Evolutionary conservation across 1,284 basidiomycete genomes (phyloP).

Genomic region (Cutaneotrichosporon mucoides): DNA sequence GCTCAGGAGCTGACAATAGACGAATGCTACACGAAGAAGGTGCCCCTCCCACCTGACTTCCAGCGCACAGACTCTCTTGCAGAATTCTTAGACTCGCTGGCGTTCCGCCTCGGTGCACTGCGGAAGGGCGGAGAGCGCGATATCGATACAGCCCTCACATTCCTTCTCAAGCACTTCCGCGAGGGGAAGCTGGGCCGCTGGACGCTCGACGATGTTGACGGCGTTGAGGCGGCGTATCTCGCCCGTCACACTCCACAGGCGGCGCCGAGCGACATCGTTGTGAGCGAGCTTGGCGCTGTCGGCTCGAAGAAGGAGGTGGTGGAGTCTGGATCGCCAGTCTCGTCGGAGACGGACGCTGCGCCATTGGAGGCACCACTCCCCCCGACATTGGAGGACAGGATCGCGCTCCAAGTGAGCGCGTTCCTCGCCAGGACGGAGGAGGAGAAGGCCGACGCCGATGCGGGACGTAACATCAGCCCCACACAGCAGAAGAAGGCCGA

Average conservation of each 20-base stretch:
- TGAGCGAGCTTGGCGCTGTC: constrained; percentile 7
- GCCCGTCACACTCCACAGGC: background rate
- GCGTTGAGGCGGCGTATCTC: constrained; percentile 9
- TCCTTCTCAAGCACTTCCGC: constrained; percentile 81
- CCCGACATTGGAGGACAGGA: constrained; percentile 1
- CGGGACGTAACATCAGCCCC: constrained; percentile 12
- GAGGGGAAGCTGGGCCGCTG: constrained; percentile 57
- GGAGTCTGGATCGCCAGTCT: too few species aligned
- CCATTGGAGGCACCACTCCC: background rate
- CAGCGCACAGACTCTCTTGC: constrained; percentile 58
- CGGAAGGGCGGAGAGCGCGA: constrained; percentile 70
- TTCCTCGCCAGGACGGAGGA: constrained; percentile 9
- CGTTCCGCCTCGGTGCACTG: constrained; percentile 69
- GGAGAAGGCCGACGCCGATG: constrained; percentile 17
- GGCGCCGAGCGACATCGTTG: background rate
- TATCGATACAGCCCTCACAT: constrained; percentile 64
- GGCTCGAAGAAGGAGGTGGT: background rate
- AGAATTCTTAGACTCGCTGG: constrained; percentile 65
- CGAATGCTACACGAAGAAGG: constrained; percentile 58
- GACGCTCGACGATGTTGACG: constrained; percentile 52
- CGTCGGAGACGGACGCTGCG: too few species aligned
- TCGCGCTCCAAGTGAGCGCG: constrained; percentile 2
- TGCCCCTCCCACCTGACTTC: constrained; percentile 53
- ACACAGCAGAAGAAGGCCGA: constrained; percentile 19
- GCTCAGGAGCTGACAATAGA: constrained; percentile 21